Evolutionary conservation across 768 basidiomycete genomes (phyloP).

Genomic region (Baorangia bicolor): DNA sequence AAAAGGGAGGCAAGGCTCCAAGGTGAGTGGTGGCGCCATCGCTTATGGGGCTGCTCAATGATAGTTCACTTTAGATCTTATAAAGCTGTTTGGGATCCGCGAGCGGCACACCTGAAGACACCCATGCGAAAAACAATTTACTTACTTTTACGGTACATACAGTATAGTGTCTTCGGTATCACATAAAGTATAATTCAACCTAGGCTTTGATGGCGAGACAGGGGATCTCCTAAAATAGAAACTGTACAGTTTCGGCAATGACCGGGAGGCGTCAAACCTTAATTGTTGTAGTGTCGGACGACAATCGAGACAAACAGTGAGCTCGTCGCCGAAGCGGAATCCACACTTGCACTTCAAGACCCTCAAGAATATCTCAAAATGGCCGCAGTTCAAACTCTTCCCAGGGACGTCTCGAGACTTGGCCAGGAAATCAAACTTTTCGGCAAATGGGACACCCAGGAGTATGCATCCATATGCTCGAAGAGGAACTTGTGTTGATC

Average conservation of each 20-base stretch:
- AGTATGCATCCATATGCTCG: conserved; percentile 53
- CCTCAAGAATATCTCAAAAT: conserved; percentile 48
- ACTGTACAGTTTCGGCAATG: conserved; percentile 32
- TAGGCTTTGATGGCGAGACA: neutral
- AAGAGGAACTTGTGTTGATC: conserved; percentile 15
- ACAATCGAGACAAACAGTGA: conserved; percentile 26
- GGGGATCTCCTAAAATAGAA: conserved; percentile 3
- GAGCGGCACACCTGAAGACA: conserved; percentile 7
- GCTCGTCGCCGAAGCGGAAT: conserved; percentile 22
- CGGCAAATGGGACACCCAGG: conserved; percentile 98
- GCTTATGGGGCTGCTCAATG: neutral
- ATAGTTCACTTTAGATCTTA: conserved; percentile 46
- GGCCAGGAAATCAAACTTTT: conserved; percentile 93
- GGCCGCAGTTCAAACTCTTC: conserved; percentile 69
- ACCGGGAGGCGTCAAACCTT: conserved; percentile 29
- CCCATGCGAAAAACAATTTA: neutral
- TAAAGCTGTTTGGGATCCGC: conserved; percentile 54
- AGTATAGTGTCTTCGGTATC: conserved; percentile 8
- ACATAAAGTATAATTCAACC: conserved; percentile 6
- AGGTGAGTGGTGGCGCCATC: conserved; percentile 43
- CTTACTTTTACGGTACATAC: conserved; percentile 12
- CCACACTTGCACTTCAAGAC: conserved; percentile 20
- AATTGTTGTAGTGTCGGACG: conserved; percentile 3
- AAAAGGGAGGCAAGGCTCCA: conserved; percentile 80
- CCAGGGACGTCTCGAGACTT: conserved; percentile 77